These are phyloP conservation scores for Aleurites moluccanus DNA, from an alignment of 441 rosid species.

Conservation along the genomic window DNA sequence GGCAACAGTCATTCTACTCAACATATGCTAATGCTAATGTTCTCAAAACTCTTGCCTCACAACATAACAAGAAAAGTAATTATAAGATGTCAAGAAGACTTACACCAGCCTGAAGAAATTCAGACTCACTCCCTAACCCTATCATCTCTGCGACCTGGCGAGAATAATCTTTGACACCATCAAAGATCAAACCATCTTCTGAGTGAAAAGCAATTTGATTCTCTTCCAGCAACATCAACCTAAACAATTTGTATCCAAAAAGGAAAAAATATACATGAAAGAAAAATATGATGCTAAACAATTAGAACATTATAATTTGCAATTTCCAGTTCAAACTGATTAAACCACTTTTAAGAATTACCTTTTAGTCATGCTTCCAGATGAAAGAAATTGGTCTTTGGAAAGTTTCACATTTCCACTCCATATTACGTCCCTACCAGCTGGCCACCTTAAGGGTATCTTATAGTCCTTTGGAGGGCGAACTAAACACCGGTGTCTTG, in stretches of 20 bases:
- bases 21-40: background rate
- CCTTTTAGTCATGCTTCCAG: slow-evolving; percentile 97
- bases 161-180: slow-evolving; percentile 92
- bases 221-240: slow-evolving; percentile 97
- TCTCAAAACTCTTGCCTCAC: slow-evolving; percentile 13
- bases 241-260: slow-evolving; percentile 20
- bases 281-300: background rate
- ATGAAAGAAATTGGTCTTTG: slow-evolving; percentile 96
- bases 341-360: slow-evolving; percentile 21
- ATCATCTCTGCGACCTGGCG: slow-evolving; percentile 96
- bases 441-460: slow-evolving; percentile 91
- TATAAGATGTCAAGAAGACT: slow-evolving; percentile 35
- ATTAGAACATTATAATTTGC: background rate
- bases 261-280: background rate
- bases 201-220: slow-evolving; percentile 98
- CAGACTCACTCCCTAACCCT: slow-evolving; percentile 87
- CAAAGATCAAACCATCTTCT: slow-evolving; percentile 79
- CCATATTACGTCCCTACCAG: slow-evolving; percentile 95
- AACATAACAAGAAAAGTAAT: slow-evolving; percentile 16
- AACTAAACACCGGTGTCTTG: slow-evolving; percentile 57
- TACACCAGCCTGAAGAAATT: slow-evolving; percentile 93
- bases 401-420: slow-evolving; percentile 88
- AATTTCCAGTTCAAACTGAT: slow-evolving; percentile 7
- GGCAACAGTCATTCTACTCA: background rate
- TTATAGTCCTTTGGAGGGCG: slow-evolving; percentile 96